Evolutionary conservation across 2,329 filamentous ascomycete genomes (phyloP), one percentile per base, ranked within the genome.

Genomic region (Plenodomus lindquistii): DNA sequence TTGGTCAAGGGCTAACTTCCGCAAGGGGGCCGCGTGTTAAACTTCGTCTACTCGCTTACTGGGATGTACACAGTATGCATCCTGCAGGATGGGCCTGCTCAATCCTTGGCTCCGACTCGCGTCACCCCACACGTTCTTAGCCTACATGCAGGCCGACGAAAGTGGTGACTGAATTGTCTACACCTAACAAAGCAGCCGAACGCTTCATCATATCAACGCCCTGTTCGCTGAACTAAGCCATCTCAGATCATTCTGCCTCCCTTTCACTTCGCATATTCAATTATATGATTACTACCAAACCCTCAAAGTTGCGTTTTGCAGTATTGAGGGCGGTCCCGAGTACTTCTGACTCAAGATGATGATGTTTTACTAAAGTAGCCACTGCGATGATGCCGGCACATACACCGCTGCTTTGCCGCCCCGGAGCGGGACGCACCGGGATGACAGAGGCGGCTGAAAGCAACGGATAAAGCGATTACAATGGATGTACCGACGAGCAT

Each of bases 111-210:
- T 31, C 27, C 27, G 27, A 31, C 27, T 31, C 27, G 35, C 41
- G 18, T 24, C 31, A 42, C 41, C 41, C 41, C 48, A 50, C 48
- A 27, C 29, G 48, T 50, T 50, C 43, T 37, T 41, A 42, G 41
- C 40, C 40, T 43, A 22, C 43, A 46, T 37, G 41, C 41, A 43
- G 31, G 15, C 24, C 15, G 24, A 20, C 20, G 18, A 4, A 24
- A 7, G 9, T 3, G 9, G 21, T 36, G n/a, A 16, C 27, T 21
- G 21, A 5, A 27, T 10, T 27, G 2, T 31, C 39, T 44, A n/a
- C 40, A 40, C 27, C 40, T 35, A 31, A 42, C 21, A 40, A 27
- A 6, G 40, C 34, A 31, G 13, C 22, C 36, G 31, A 19, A 38
- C 40, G 17, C 34, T 19, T 19, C 16, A 15, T 16, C 3, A 6